Percentiles rank a stretch among this genome's conserved stretches.
Evolutionary conservation across 83 land plant genomes (phyloP).

Genomic region (Picea mariana): DNA sequence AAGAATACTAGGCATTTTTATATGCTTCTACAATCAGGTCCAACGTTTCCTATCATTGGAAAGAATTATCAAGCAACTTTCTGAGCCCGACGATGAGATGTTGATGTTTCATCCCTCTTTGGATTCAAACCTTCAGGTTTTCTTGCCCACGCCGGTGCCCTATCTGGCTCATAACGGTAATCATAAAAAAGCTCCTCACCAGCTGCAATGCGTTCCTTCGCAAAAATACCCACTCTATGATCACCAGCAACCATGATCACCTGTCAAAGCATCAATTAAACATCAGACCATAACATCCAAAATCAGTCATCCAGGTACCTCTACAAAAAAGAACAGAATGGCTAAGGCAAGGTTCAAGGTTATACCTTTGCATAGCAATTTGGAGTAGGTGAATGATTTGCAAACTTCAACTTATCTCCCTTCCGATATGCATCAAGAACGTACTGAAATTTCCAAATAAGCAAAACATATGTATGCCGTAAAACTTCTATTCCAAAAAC

Average conservation of each 20-base stretch:
- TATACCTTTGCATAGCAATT: conserved; percentile 98
- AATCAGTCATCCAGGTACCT: neutral
- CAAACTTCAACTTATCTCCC: conserved; percentile 98
- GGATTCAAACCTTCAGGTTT: conserved; percentile 78
- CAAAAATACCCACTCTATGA: conserved; percentile 98
- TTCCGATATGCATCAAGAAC: conserved; percentile 98
- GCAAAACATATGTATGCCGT: neutral
- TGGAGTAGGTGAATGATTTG: conserved; percentile 96
- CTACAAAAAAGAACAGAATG: neutral
- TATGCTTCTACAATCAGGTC: too few relatives aligned
- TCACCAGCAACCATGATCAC: conserved; percentile 99
- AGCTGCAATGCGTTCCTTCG: conserved; percentile 82
- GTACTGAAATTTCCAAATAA: conserved; percentile 45
- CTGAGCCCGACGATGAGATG: conserved; percentile 82
- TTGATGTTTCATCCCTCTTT: conserved; percentile 61
- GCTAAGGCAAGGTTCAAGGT: neutral
- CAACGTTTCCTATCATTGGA: too few relatives aligned
- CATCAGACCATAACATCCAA: neutral
- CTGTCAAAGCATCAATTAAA: conserved; percentile 30
- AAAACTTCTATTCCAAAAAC: neutral
- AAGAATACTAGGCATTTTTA: too few relatives aligned
- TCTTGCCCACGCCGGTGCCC: conserved; percentile 94
- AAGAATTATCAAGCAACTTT: conserved; percentile 60
- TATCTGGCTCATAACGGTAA: conserved; percentile 92
- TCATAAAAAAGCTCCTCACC: conserved; percentile 98